Evolutionary conservation across 2,329 filamentous ascomycete species (phyloP).

Genomic region (Parafenestella ontariensis): DNA sequence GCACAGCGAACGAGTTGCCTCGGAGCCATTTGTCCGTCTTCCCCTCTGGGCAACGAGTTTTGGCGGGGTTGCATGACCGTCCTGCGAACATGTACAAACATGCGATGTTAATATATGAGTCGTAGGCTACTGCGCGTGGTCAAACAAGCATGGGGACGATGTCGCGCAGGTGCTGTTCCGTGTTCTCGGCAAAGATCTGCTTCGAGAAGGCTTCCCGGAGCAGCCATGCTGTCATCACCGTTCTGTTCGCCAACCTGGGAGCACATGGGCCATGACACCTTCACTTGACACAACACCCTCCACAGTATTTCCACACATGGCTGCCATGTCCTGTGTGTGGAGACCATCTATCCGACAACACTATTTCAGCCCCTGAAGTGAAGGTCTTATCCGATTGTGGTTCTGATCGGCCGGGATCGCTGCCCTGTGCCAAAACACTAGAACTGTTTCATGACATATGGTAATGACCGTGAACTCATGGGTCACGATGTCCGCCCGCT

Average conservation of each 20-base stretch:
- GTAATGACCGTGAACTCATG: slow-evolving; percentile 26
- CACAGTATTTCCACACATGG: background rate
- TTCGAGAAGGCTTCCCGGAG: slow-evolving; percentile 34
- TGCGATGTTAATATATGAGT: slow-evolving; percentile 5
- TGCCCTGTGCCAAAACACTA: slow-evolving; percentile 23
- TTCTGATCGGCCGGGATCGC: slow-evolving; percentile 31
- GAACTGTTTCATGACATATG: slow-evolving; percentile 17
- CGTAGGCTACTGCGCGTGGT: slow-evolving; percentile 10
- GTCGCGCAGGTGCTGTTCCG: slow-evolving; percentile 12
- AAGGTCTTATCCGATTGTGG: background rate
- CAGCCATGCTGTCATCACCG: slow-evolving; percentile 19
- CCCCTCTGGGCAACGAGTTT: slow-evolving; percentile 13
- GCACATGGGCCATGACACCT: slow-evolving; percentile 21
- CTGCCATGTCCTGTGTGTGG: slow-evolving; percentile 1
- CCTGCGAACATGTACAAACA: slow-evolving; percentile 42
- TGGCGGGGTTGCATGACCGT: slow-evolving; percentile 16
- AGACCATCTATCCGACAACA: slow-evolving; percentile 6
- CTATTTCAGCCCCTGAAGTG: slow-evolving; percentile 10
- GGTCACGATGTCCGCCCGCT: slow-evolving; percentile 12
- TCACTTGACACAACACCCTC: slow-evolving; percentile 19
- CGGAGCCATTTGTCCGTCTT: slow-evolving; percentile 12
- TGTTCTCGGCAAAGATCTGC: slow-evolving; percentile 20
- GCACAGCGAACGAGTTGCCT: slow-evolving; percentile 3
- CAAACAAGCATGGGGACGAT: slow-evolving; percentile 9
- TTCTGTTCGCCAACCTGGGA: slow-evolving; percentile 31